Conservation (phyloP, 2,329 filamentous ascomycete species). For the Aspergillus carbonarius region DNA sequence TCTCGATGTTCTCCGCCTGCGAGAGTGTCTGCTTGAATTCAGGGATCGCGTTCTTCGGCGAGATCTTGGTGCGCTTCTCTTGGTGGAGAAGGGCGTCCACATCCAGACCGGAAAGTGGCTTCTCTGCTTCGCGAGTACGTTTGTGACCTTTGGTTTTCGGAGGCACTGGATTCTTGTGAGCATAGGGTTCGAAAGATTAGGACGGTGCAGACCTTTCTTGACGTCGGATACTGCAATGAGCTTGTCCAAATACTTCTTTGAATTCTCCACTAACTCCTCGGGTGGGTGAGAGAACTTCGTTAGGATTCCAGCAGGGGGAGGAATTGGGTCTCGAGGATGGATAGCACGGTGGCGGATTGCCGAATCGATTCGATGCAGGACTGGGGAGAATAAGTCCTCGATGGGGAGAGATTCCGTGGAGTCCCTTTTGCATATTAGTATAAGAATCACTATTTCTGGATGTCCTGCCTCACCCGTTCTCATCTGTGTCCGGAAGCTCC, state of each 20-base stretch:
- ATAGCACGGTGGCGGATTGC: conserved; percentile 81
- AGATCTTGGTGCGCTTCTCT: conserved; percentile 55
- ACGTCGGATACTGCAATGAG: conserved; percentile 72
- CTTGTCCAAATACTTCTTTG: conserved; percentile 58
- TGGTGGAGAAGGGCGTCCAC: conserved; percentile 74
- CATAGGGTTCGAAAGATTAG: neutral
- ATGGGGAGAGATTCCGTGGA: conserved; percentile 69
- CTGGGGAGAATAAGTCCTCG: conserved; percentile 79
- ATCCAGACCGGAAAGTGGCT: conserved; percentile 87
- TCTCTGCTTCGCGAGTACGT: conserved; percentile 64
- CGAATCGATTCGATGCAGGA: conserved; percentile 85
- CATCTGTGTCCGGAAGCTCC: conserved; percentile 75
- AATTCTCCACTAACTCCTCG: conserved; percentile 60
- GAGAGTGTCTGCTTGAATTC: conserved; percentile 82
- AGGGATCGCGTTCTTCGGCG: conserved; percentile 75
- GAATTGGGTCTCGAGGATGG: conserved; percentile 64
- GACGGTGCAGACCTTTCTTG: conserved; percentile 65
- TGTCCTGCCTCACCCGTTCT: conserved; percentile 61
- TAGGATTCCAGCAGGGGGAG: conserved; percentile 63
- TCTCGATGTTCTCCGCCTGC: conserved; percentile 58
- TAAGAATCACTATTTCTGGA: neutral
- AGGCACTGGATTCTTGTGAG: conserved; percentile 59
- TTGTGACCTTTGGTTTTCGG: conserved; percentile 75
- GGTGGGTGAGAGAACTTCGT: conserved; percentile 73
- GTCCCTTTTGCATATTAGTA: conserved; percentile 42